Conservation (phyloP, 1,284 basidiomycete species). For the Marasmius tenuissimus region DNA sequence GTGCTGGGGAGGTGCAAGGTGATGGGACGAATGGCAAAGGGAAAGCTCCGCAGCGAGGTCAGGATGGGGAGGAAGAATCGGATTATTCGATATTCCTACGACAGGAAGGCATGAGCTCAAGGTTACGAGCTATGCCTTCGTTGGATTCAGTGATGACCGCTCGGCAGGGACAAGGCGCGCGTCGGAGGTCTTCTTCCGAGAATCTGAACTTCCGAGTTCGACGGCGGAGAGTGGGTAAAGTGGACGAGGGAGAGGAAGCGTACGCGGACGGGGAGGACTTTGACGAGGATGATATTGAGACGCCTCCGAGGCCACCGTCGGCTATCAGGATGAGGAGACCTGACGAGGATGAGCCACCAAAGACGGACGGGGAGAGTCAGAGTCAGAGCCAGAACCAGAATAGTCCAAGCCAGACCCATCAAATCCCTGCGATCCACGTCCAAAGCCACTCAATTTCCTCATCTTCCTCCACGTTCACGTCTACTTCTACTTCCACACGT, state of each 20-base stretch:
- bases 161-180: neutral
- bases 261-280: neutral
- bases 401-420: no score
- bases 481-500: no score
- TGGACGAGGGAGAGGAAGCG: neutral
- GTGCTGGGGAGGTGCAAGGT: neutral
- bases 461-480: no score
- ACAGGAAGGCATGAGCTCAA: neutral
- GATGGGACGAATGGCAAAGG: neutral
- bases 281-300: conserved; percentile 22
- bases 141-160: neutral
- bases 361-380: neutral
- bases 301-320: conserved; percentile 37
- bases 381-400: no score
- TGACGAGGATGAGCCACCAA: conserved; percentile 73
- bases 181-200: neutral
- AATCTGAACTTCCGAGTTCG: neutral
- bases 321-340: conserved; percentile 15
- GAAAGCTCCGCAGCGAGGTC: neutral
- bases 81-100: neutral
- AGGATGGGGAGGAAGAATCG: neutral
- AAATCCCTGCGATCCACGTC: no score
- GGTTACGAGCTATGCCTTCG: conserved; percentile 2
- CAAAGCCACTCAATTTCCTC: no score
- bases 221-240: neutral